Evolutionary conservation across 352 stramenopile species (phyloP).

Genomic region (Pythium chondricola): DNA sequence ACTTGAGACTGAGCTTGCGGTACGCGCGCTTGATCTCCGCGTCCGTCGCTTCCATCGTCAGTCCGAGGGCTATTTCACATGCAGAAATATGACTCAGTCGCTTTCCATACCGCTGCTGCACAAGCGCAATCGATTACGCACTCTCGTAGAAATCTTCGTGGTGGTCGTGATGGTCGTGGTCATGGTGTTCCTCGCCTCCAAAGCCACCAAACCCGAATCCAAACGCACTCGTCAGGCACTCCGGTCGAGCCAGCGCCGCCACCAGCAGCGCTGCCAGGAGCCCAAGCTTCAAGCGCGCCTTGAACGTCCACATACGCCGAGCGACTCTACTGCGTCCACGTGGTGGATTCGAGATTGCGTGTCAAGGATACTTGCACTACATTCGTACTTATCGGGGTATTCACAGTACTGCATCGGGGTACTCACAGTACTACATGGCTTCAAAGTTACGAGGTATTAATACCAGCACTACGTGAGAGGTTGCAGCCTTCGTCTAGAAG

Average conservation of each 20-base stretch:
- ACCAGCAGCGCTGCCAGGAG: constrained; percentile 27
- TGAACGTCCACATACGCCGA: constrained; percentile 7
- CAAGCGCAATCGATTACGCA: no score
- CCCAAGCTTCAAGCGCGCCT: constrained; percentile 10
- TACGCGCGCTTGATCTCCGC: constrained; percentile 94
- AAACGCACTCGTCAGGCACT: constrained; percentile 22
- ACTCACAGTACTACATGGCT: no score
- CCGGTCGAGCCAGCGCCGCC: constrained; percentile 10
- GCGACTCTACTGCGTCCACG: neutral
- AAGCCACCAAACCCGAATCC: constrained; percentile 46
- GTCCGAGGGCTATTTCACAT: constrained; percentile 37
- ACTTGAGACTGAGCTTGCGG: constrained; percentile 93
- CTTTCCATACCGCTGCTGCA: no score
- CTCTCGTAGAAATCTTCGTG: constrained; percentile 74
- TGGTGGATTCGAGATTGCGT: no score
- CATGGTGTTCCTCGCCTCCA: constrained; percentile 31
- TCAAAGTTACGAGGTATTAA: no score
- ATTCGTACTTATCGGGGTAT: no score
- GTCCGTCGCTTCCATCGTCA: constrained; percentile 81
- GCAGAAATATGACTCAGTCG: no score
- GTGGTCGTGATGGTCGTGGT: constrained; percentile 58
- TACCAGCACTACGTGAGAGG: no score
- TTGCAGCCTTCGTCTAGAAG: constrained; percentile 24
- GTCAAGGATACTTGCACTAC: no score
- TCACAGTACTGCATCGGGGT: no score